Base-by-base conservation (phyloP, 164 flowering plant species). In the Liquidambar formosana region DNA sequence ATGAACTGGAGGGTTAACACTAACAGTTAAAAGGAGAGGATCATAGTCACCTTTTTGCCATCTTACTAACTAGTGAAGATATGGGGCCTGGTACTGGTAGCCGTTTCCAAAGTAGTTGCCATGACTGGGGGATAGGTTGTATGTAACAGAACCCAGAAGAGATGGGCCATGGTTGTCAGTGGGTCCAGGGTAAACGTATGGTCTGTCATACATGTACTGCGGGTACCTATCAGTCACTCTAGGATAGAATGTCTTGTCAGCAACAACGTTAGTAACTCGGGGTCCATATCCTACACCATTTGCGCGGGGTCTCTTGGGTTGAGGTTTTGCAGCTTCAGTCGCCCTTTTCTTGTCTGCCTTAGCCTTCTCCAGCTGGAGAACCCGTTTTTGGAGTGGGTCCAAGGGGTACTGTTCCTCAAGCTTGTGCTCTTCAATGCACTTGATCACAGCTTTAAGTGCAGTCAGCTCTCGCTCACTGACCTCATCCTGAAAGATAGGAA, bases 221-320 rank as follows among this genome's bases (percentile, higher is more conserved):
- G 88, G 88, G 71, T 90, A 94, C 87, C 94, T 89, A 13, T 92
- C 97, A 23, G 82, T 45, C n/a, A 77, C 82, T 80, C 92, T 77
- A 48, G 79, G 65, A 70, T 92, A 88, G 73, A 85, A 78, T 68
- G 79, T 76, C 73, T 86, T 89, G 75, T 86, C 93, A 75, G 83
- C 71, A 57, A 75, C 68, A 64, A 73, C 64, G 74, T 84, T 88
- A 67, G 85, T 68, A 63, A 72, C 66, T 33, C 89, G 89, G 11
- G 89, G 95, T 0, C 59, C 88, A 65, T 81, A 80, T 58, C 83
- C 88, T 13, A 68, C 82, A 64, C 84, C 89, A 66, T 79, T 90
- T 38, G 99, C 97, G 18, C 97, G 97, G 53, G 99, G 93, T 69
- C 99, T 81, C 81, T 94, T 94, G 3, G 99, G 74, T 65, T 92